Evolutionary conservation across 371 early-diverging fungal genomes (phyloP).

Genomic region (Sporodiniella umbellata): DNA sequence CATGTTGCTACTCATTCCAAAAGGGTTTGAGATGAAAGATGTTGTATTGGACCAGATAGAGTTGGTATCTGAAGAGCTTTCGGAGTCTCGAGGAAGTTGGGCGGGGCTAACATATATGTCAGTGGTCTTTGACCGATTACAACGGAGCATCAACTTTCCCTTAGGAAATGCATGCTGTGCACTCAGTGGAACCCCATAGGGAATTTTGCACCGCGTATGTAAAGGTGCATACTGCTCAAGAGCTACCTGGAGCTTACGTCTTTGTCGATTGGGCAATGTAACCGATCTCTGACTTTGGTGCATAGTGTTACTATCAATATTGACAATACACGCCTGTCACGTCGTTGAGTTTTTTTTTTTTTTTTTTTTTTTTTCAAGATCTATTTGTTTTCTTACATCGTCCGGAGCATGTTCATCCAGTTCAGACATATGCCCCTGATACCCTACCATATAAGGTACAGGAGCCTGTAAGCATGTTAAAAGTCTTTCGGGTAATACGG

Average conservation of each 20-base stretch:
- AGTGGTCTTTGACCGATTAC: constrained; percentile 42
- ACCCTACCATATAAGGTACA: constrained; percentile 80
- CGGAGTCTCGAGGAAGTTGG: constrained; percentile 18
- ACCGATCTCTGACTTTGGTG: constrained; percentile 39
- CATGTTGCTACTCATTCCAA: constrained; percentile 27
- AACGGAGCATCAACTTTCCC: constrained; percentile 48
- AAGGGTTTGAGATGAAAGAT: constrained; percentile 22
- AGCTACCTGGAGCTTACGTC: constrained; percentile 50
- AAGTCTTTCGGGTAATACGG: constrained; percentile 68
- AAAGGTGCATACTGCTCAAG: constrained; percentile 55
- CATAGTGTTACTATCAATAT: constrained; percentile 57
- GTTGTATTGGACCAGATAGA: constrained; percentile 33
- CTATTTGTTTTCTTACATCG: constrained; percentile 45
- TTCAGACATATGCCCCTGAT: constrained; percentile 54
- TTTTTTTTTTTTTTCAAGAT: constrained; percentile 1
- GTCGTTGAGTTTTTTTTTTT: neutral
- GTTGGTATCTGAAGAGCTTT: constrained; percentile 22
- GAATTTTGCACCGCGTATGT: constrained; percentile 36
- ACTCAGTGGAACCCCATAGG: constrained; percentile 51
- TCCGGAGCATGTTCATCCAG: constrained; percentile 59
- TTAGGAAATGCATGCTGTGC: constrained; percentile 60
- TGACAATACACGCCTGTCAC: constrained; percentile 51
- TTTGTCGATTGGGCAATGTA: constrained; percentile 49
- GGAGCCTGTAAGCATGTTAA: constrained; percentile 80
- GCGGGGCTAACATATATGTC: constrained; percentile 30